phyloP scores from a whole-genome alignment of 202 grass and related monocot genomes.

The Schoenoplectus tabernaemontani region DNA sequence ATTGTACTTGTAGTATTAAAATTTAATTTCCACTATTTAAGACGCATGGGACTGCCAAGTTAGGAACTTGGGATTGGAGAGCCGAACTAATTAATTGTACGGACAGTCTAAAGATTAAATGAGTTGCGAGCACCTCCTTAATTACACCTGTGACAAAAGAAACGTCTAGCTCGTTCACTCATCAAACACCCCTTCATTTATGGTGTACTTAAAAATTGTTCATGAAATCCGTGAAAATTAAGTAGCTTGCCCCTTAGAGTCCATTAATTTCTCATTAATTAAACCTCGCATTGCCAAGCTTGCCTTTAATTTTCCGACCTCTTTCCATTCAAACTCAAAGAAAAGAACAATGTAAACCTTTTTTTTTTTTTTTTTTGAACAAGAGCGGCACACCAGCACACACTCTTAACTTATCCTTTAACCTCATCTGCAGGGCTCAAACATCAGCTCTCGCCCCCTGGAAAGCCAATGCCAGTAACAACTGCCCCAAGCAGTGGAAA shows the following conservation, averaged over 20 bases:
- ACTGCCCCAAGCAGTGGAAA: too few relatives aligned
- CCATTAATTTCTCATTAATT: conserved; percentile 16
- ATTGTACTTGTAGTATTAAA: too few relatives aligned
- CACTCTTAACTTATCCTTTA: too few relatives aligned
- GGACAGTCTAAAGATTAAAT: conserved; percentile 3
- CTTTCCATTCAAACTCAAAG: background rate
- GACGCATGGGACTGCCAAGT: background rate
- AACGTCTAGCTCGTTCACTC: background rate
- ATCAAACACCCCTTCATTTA: background rate
- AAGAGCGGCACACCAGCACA: too few relatives aligned
- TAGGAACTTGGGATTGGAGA: background rate
- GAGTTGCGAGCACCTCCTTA: background rate
- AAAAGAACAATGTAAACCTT: too few relatives aligned
- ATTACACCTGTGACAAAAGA: background rate
- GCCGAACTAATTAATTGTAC: background rate
- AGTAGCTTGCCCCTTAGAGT: background rate
- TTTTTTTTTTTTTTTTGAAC: too few relatives aligned
- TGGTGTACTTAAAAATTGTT: background rate
- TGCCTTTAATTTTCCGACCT: background rate
- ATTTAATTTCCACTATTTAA: background rate
- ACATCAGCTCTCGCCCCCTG: too few relatives aligned
- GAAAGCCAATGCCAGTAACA: too few relatives aligned
- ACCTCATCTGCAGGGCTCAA: too few relatives aligned
- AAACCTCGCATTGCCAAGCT: background rate
- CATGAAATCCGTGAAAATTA: conserved; percentile 17